Conservation (phyloP, 768 basidiomycete species). For the Rubroboletus pulcherrimus region DNA sequence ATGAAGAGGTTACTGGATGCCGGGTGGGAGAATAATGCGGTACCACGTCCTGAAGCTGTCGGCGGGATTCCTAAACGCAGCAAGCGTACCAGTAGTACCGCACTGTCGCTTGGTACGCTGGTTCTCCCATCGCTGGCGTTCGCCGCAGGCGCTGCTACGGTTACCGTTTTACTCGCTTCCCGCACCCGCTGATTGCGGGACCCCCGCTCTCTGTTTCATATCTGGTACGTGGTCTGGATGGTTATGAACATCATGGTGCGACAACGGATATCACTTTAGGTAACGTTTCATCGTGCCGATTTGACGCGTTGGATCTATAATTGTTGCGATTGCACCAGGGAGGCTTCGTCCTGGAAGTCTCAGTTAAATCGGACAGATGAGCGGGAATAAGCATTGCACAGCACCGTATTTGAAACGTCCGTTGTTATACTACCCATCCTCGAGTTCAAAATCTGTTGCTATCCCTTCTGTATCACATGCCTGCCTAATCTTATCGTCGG, state of each 20-base stretch:
- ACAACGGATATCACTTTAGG: conserved; percentile 4
- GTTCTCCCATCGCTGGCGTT: conserved; percentile 38
- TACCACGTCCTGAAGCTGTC: conserved; percentile 45
- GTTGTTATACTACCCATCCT: neutral
- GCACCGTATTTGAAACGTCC: neutral
- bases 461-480: too few relatives aligned
- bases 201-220: neutral
- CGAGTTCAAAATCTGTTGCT: too few relatives aligned
- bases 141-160: conserved; percentile 40
- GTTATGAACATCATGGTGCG: neutral
- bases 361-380: neutral
- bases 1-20: conserved; percentile 68
- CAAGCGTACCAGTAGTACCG: neutral
- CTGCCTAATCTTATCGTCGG: too few relatives aligned
- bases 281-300: neutral
- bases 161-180: conserved; percentile 29
- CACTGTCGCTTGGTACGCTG: conserved; percentile 10
- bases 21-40: conserved; percentile 74
- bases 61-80: conserved; percentile 26
- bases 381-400: neutral
- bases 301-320: neutral
- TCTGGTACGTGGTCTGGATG: conserved; percentile 8
- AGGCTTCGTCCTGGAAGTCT: neutral
- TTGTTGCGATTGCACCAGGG: neutral
- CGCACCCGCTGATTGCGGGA: conserved; percentile 29